Base-by-base conservation (phyloP, 148 eudicot genomes). In the Cornus controversa region DNA sequence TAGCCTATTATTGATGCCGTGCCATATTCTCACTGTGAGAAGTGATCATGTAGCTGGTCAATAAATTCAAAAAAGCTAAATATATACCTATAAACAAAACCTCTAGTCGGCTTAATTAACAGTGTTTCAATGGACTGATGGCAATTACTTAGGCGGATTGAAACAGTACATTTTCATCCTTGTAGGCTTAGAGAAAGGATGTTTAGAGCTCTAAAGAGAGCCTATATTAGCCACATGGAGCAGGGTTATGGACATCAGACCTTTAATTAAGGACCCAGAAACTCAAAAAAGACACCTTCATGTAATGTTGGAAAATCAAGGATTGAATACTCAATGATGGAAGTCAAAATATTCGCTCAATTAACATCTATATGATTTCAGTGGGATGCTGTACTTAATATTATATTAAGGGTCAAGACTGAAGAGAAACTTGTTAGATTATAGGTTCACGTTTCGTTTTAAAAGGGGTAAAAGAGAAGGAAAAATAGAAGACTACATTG, bases 141-240 rank as follows among this genome's bases (percentile, higher is more conserved):
- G 53, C 18, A 23, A 50, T 5, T 8, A 26, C 26, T 6, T 24
- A 26, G 10, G 14, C 34, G 6, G 37, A 29, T 23, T 36, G n/a
- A 40, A 34, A 8, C 24, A 13, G 45, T 36, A 11, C 57, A 18
- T 9, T 23, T 4, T 42, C 10, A 28, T 71, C 23, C 66, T 66
- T n/a, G n/a, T 18, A 6, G 70, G 37, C 29, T 65, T 75, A 37
- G 27, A 8, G 66, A 76, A 76, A 76, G 31, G 26, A 14, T 15
- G 31, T 67, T 27, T 67, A 75, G 27, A 25, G 42, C 42, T 75
- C 71, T 75, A 67, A 16, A 67, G 67, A 47, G 63, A 75, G 36
- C 40, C 71, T 28, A 27, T 20, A 28, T 20, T 3, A 26, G n/a
- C 15, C 57, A 45, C 20, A 47, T 27, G 42, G 22, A 75, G 11